Percentiles rank a stretch among this genome's conserved stretches.
Evolutionary conservation across 2,329 filamentous ascomycete species (phyloP).

Genomic region (Arthrobotrys sphaeroides): DNA sequence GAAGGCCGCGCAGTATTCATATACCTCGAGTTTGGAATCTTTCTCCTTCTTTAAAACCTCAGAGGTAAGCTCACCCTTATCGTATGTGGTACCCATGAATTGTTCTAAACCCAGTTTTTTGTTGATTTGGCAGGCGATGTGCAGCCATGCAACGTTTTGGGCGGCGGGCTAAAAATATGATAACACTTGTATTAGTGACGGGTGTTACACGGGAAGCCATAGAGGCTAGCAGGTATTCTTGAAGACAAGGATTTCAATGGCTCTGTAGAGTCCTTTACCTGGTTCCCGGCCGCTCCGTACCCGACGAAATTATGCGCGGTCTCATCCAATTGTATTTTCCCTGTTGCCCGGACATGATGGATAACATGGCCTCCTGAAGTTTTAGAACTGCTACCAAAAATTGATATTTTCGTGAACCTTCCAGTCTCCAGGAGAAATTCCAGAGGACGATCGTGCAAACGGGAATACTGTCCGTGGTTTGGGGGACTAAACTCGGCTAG

Average conservation of each 20-base stretch:
- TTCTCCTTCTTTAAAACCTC: slow-evolving; percentile 56
- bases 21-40: slow-evolving; percentile 60
- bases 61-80: slow-evolving; percentile 24
- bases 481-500: slow-evolving; percentile 11
- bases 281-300: slow-evolving; percentile 24
- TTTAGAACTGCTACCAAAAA: slow-evolving; percentile 24
- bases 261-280: slow-evolving; percentile 1
- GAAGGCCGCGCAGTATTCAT: slow-evolving; percentile 63
- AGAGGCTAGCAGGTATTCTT: not conserved
- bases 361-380: not conserved
- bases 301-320: slow-evolving; percentile 16
- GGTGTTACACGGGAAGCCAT: too few species aligned
- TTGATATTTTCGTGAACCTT: slow-evolving; percentile 32
- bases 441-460: not conserved
- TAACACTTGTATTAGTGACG: not conserved
- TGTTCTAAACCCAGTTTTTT: slow-evolving; percentile 18
- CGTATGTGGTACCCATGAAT: slow-evolving; percentile 28
- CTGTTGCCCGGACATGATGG: slow-evolving; percentile 40
- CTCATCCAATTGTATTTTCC: slow-evolving; percentile 32
- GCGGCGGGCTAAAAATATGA: slow-evolving; percentile 15
- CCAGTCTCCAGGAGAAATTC: slow-evolving; percentile 29
- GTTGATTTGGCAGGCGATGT: slow-evolving; percentile 34
- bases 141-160: slow-evolving; percentile 31
- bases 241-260: not conserved
- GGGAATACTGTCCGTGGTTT: not conserved